Percentiles rank a stretch among this genome's conserved stretches.
phyloP scores from a whole-genome alignment of 2,329 filamentous ascomycete genomes.

The Triangularia setosa region DNA sequence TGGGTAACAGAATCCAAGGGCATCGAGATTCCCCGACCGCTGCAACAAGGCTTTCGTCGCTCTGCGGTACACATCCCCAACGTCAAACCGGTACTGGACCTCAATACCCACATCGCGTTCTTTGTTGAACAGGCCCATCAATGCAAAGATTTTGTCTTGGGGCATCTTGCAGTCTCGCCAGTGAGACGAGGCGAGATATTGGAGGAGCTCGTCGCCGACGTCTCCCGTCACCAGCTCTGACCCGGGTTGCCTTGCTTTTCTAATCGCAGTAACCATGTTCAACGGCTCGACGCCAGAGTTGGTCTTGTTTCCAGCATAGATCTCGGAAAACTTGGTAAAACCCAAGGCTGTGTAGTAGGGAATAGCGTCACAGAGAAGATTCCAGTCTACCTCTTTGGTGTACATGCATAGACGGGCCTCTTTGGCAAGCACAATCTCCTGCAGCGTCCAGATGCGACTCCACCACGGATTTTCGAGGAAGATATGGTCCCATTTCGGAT shows the following conservation, averaged over 20 bases:
- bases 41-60: conserved; percentile 2
- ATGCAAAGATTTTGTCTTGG: conserved; percentile 7
- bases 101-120: too few relatives aligned
- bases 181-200: conserved; percentile 2
- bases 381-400: not conserved
- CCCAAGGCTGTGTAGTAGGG: not conserved
- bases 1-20: conserved; percentile 2
- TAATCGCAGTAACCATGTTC: not conserved
- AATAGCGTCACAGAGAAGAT: not conserved
- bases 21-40: conserved; percentile 4
- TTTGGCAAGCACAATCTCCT: conserved; percentile 12
- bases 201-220: conserved; percentile 2
- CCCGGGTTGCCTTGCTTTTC: not conserved
- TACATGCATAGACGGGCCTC: not conserved
- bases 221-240: not conserved
- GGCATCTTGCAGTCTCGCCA: not conserved
- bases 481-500: not conserved
- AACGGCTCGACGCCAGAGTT: not conserved
- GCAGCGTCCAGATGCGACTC: conserved; percentile 8
- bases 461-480: conserved; percentile 1
- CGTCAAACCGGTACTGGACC: not conserved
- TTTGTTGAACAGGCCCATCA: too few relatives aligned
- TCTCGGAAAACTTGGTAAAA: not conserved
- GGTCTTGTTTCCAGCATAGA: not conserved
- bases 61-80: conserved; percentile 1